Percentiles rank a stretch among this genome's conserved stretches.
Conservation (phyloP, 495 filamentous ascomycete genomes). For the Penicillium lividum region DNA sequence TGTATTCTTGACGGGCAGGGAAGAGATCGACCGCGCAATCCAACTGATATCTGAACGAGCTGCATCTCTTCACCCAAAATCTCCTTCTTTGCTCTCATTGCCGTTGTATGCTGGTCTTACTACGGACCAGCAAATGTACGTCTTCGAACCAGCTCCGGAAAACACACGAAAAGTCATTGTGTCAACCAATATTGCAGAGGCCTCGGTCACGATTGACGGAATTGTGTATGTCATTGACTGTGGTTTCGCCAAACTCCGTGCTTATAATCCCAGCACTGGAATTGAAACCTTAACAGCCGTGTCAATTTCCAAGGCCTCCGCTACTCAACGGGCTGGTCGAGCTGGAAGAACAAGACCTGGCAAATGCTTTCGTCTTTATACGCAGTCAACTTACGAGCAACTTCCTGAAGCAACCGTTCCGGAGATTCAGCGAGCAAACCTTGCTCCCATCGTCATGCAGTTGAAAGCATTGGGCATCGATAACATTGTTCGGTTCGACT, state of each 20-base stretch:
- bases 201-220: conserved; percentile 90
- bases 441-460: conserved; percentile 88
- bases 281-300: conserved; percentile 89
- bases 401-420: conserved; percentile 79
- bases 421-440: conserved; percentile 91
- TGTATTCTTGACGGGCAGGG: conserved; percentile 87
- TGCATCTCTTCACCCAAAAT: conserved; percentile 68
- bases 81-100: conserved; percentile 68
- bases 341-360: conserved; percentile 90
- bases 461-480: conserved; percentile 96
- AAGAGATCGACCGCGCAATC: conserved; percentile 86
- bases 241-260: conserved; percentile 88
- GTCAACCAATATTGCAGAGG: conserved; percentile 95
- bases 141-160: conserved; percentile 84
- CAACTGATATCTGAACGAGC: conserved; percentile 78
- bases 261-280: conserved; percentile 83
- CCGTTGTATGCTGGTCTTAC: conserved; percentile 90
- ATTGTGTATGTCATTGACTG: conserved; percentile 92
- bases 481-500: conserved; percentile 90
- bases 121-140: conserved; percentile 87
- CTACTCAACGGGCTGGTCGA: conserved; percentile 87
- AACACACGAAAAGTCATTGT: conserved; percentile 90
- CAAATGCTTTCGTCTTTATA: conserved; percentile 94
- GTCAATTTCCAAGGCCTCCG: conserved; percentile 88
- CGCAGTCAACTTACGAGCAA: conserved; percentile 67